Percentiles rank a stretch among this genome's conserved stretches.
phyloP scores from a whole-genome alignment of 164 flowering plant genomes.

The Platanus orientalis region DNA sequence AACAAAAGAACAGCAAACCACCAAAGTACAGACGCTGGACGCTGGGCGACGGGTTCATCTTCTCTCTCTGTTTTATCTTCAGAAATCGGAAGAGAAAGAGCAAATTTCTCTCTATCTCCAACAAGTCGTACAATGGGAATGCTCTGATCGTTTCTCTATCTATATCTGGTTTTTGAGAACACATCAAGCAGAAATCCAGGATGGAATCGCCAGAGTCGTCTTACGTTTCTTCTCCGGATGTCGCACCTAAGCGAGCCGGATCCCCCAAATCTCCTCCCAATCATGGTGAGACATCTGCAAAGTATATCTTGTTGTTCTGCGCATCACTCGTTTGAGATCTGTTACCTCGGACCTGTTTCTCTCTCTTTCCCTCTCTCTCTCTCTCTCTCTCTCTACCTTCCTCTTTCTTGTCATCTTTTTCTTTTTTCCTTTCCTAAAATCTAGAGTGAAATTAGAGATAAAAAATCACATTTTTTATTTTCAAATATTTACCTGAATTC shows the following conservation, averaged over 20 bases:
- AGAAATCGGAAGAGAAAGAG: neutral
- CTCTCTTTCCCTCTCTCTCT: too few species aligned
- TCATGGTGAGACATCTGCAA: constrained; percentile 15
- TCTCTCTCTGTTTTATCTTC: neutral
- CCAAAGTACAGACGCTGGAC: neutral
- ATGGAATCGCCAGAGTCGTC: constrained; percentile 39
- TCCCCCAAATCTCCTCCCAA: constrained; percentile 14
- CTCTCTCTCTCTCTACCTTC: neutral
- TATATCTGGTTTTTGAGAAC: too few species aligned
- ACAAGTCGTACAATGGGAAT: neutral
- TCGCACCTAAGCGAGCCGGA: constrained; percentile 20
- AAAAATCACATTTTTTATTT: too few species aligned
- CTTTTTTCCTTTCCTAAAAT: neutral
- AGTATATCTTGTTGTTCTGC: neutral
- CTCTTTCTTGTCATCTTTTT: neutral
- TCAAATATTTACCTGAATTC: neutral
- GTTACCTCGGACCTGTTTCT: neutral
- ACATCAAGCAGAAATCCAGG: neutral
- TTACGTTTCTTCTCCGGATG: constrained; percentile 29
- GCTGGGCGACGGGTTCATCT: neutral
- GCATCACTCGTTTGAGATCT: constrained; percentile 7
- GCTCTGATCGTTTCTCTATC: neutral
- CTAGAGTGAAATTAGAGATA: neutral
- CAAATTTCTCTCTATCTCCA: neutral
- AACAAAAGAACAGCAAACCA: neutral